These are phyloP conservation scores for Crassisporium funariophilum DNA, from an alignment of 768 basidiomycete species.

Conservation along the genomic window DNA sequence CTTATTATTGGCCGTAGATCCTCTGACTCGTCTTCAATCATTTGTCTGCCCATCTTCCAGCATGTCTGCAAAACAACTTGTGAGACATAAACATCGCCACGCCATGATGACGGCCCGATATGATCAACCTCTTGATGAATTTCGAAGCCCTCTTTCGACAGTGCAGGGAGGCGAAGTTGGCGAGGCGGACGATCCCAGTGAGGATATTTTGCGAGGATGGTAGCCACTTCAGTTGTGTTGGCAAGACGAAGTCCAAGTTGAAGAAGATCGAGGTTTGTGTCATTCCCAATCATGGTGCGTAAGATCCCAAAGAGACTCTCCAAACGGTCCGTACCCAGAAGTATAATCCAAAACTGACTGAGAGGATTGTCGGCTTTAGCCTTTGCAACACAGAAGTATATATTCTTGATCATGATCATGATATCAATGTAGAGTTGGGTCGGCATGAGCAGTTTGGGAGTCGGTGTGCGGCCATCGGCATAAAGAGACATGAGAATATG, in stretches of 20 bases:
- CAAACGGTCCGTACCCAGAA: constrained; percentile 36
- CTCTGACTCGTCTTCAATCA: constrained; percentile 7
- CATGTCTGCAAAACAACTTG: constrained; percentile 27
- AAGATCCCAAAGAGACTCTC: constrained; percentile 34
- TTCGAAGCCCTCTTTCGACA: constrained; percentile 18
- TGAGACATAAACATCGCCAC: constrained; percentile 26
- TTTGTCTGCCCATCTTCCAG: constrained; percentile 26
- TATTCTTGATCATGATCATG: constrained; percentile 21
- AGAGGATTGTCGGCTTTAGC: constrained; percentile 29
- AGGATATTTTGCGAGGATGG: constrained; percentile 33
- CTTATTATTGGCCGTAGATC: too few relatives aligned
- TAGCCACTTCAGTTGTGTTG: constrained; percentile 27
- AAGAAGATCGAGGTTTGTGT: constrained; percentile 22
- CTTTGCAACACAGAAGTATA: constrained; percentile 30
- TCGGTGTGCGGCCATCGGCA: not conserved
- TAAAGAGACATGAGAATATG: constrained; percentile 23
- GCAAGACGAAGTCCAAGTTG: constrained; percentile 27
- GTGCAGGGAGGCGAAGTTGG: constrained; percentile 27
- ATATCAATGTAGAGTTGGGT: constrained; percentile 27
- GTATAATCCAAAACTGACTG: constrained; percentile 31
- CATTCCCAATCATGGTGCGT: constrained; percentile 32
- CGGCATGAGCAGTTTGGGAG: constrained; percentile 20
- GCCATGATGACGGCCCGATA: constrained; percentile 33
- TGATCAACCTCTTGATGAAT: constrained; percentile 29
- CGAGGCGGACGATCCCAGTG: constrained; percentile 36